Evolutionary conservation across 2,329 filamentous ascomycete species (phyloP), one percentile per base, ranked within the genome.

Genomic region (Elsinoe australis): DNA sequence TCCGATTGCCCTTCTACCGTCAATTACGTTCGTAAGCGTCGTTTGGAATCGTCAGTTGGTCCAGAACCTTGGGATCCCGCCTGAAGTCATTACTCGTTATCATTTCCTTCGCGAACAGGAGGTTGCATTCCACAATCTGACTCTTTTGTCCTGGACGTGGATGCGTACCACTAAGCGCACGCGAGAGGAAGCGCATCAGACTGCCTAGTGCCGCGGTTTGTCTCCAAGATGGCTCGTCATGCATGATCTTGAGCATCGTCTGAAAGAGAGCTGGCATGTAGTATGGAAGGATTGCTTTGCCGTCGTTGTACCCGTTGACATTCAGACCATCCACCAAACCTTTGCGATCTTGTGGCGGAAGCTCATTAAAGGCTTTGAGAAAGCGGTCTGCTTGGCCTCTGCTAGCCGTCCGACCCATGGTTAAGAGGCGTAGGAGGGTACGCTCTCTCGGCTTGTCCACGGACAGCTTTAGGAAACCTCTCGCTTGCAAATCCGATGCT

Each of bases 241-340:
- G 3, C 14, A 17, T 18, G 5, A 28, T 3, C 28, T 29, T 32
- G 21, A 44, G 17, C 2, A 15, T 26, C 5, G 24, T 10, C 24
- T 17, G 18, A 8, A 44, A 44, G 3, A 44, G 26, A 3, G 26
- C 26, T 31, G 39, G 39, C 39, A 44, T 44, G 26, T 44, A 32
- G 28, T 44, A 44, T 14, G 39, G 39, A 5, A 44, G 10, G 21
- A 44, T 44, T 7, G 39, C 39, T 18, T 44, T 24, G n/a, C 26
- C 39, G 17, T 44, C 39, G 21, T 44, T 9, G 14, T n/a, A 10
- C 2, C 39, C 39, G n/a, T 29, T 24, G 7, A 44, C 39, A n/a
- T 31, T 44, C 24, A 32, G 24, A 17, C 24, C 39, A 15, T 10
- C 15, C 3, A 29, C 17, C 14, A 44, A n/a, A 7, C 15, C 5